Base-by-base conservation (phyloP, 2,329 filamentous ascomycete species). In the Amesomyces nigricolor region DNA sequence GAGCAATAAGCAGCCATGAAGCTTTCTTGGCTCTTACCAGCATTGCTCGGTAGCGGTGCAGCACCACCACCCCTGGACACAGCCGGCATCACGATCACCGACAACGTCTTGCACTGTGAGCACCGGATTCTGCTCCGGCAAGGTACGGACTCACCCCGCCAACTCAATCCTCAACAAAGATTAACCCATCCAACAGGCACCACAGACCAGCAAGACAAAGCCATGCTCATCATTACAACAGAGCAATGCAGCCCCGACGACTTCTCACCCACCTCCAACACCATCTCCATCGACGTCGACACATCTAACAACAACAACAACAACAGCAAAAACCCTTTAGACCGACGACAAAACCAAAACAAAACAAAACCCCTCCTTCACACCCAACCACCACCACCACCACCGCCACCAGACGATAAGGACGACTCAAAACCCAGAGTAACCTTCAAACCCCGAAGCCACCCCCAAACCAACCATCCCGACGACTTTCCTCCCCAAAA, bases 41-140 rank as follows among this genome's bases (percentile, higher is more conserved):
- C 67, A 52, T 61, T 76, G 11, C 63, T 68, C 58, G 66, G 70
- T 62, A 37, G 52, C 17, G 52, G 38, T 39, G 56, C 45, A 50
- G 62, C 69, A 30, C 64, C 68, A 26, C 63, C 65, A 30, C 68
- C 67, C 26, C 50, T 52, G 10, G 42, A 32, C 44, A 62, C 68
- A 32, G 75, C 77, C 30, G 74, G 83, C 57, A 73, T 76, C 50
- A 71, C 74, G 17, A 81, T 86, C 52, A 89, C 89, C 49, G 85
- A 86, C 74, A 95, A 95, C 73, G 90, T 95, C 76, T 95, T 95
- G 75, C 85, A 83, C 63, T 82, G 81, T 65, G 82, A 91, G 69
- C 89, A 89, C 61, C 78, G 84, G 32, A 89, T 95, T 68, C 95
- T 88, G 77, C 94, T 83, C 71, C 80, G 94, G 70, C 94, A 91